Conservation (phyloP, 192 early-diverging fungal species). For the Coemansia sp. region DNA sequence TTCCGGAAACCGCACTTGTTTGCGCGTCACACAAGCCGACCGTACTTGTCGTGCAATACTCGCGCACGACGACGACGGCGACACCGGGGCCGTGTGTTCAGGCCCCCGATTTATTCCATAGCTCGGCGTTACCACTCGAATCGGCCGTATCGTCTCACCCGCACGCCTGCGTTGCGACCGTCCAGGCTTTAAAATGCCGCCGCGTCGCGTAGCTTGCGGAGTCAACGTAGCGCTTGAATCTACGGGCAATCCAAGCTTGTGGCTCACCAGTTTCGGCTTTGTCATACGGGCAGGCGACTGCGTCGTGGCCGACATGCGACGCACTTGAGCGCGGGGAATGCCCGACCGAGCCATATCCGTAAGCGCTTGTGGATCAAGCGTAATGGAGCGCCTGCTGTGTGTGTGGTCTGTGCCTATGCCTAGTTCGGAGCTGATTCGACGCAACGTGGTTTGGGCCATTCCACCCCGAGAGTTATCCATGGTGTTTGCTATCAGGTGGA, state of each 20-base stretch:
- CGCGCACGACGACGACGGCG: not conserved
- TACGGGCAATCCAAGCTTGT: too few relatives aligned
- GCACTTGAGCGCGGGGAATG: too few relatives aligned
- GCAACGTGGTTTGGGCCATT: conserved; percentile 26
- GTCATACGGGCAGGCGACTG: too few relatives aligned
- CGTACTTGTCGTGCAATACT: conserved; percentile 3
- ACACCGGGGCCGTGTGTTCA: not conserved
- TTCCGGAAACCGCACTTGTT: conserved; percentile 47
- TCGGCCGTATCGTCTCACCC: not conserved
- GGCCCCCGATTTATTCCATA: not conserved
- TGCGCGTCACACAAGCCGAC: conserved; percentile 11
- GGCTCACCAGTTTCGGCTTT: too few relatives aligned
- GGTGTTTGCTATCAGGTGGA: conserved; percentile 51
- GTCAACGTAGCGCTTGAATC: conserved; percentile 11
- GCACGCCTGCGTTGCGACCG: conserved; percentile 16
- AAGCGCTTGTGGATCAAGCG: too few relatives aligned
- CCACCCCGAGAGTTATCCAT: conserved; percentile 52
- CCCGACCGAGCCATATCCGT: too few relatives aligned
- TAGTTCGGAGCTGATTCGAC: conserved; percentile 49
- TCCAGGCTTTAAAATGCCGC: conserved; percentile 47
- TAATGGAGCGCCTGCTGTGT: too few relatives aligned
- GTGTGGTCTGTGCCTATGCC: conserved; percentile 6
- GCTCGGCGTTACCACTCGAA: conserved; percentile 1
- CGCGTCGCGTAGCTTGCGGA: conserved; percentile 33
- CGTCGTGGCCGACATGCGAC: too few relatives aligned